Evolutionary conservation across 352 stramenopile genomes (phyloP), one percentile per base, ranked within the genome.

Genomic region (Pythium aristosporum): DNA sequence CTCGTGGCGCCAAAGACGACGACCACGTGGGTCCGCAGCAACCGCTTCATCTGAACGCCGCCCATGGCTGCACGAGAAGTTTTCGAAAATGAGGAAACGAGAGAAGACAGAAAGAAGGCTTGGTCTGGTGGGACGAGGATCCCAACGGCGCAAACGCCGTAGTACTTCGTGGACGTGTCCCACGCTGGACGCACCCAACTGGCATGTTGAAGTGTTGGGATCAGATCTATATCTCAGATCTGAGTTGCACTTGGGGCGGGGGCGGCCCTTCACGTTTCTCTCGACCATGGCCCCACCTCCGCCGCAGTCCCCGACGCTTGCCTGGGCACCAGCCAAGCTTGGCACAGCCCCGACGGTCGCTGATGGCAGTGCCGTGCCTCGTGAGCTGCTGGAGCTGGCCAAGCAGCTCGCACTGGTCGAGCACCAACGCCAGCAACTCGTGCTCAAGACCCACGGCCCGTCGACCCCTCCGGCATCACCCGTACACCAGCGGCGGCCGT

Each of bases 1-100:
- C 74, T 91, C 20, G 77, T 89, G 57, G 77, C 82, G 6, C 84
- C 84, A 51, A 93, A 91, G 55, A 93, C 81, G 41, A 93, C 84
- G 47, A 93, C 77, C 48, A 91, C 76, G 13, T 73, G 74, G 15
- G 77, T 70, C 5, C 71, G 71, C 62, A 89, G 70, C 59, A 92
- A 43, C 61, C 85, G 88, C 28, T 77, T 79, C 36, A 92, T 63
- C 50, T 79, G 67, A 30, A 89, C 52, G n/a, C 57, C 59, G 23
- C 61, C 61, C 61, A 67, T 65, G 36, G 39, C 20, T 63, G 11
- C 9, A 8, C 18, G 23, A 18, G 18, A 28, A 30, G 25, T 30
- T 30, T 30, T 30, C 18, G 25, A 42, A 50, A 58, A 15, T 15
- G 34, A 46, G 34, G 51, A 49, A n/a, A n/a, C 1, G 21, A 36